Percentiles rank a stretch among this genome's conserved stretches.
phyloP scores from a whole-genome alignment of 305 asterid species.

The Rubia balearica region DNA sequence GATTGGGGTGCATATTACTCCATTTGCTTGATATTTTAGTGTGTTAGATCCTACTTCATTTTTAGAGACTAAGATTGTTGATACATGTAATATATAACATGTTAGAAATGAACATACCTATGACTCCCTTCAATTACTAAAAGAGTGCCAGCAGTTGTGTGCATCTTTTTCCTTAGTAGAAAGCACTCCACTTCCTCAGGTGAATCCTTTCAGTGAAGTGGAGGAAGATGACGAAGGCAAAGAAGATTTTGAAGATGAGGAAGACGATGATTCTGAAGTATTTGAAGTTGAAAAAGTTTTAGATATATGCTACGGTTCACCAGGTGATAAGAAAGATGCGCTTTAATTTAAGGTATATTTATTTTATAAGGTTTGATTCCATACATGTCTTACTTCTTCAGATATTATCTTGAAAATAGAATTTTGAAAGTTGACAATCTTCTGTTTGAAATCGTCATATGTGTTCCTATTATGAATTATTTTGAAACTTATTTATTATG shows the following conservation, averaged over 20 bases:
- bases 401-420: too few species aligned
- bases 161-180: conserved; percentile 23
- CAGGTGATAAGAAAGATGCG: conserved; percentile 35
- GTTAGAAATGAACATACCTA: conserved; percentile 61
- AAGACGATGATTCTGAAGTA: conserved; percentile 19
- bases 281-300: conserved; percentile 52
- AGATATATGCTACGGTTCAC: conserved; percentile 68
- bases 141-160: conserved; percentile 64
- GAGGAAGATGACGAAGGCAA: conserved; percentile 6
- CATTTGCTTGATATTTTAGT: not conserved
- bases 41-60: not conserved
- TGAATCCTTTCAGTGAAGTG: conserved; percentile 16
- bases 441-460: too few species aligned
- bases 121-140: conserved; percentile 47
- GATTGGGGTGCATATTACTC: conserved; percentile 36
- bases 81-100: conserved; percentile 21
- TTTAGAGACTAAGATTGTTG: too few species aligned
- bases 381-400: not conserved
- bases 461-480: too few species aligned
- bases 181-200: conserved; percentile 19
- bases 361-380: too few species aligned
- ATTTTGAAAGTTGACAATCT: too few species aligned
- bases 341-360: conserved; percentile 54
- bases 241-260: conserved; percentile 16
- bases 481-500: too few species aligned